These are phyloP conservation scores for Argentina anserina DNA, from an alignment of 306 rosid genomes.

Conservation along the genomic window DNA sequence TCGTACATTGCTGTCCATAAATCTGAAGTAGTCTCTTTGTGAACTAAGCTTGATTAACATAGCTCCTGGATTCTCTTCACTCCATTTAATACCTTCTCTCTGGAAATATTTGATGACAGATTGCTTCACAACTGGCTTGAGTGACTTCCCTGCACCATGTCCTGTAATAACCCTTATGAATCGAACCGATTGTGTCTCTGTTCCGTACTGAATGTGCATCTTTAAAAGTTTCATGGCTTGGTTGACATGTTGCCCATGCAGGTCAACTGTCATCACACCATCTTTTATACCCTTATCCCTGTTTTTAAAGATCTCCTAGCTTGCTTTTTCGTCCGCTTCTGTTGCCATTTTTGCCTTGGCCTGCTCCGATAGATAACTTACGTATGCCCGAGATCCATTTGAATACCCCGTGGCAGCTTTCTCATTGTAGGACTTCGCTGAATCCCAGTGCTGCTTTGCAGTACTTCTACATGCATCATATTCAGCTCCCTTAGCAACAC, in stretches of 20 bases:
- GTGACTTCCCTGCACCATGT: constrained; percentile 77
- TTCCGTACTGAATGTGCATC: constrained; percentile 64
- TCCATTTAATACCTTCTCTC: constrained; percentile 60
- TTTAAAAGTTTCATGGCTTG: constrained; percentile 78
- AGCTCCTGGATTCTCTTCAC: constrained; percentile 74
- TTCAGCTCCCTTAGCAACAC: constrained; percentile 57
- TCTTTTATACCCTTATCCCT: constrained; percentile 55
- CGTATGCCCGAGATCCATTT: constrained; percentile 55
- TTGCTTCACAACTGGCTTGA: constrained; percentile 80
- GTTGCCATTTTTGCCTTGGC: constrained; percentile 68
- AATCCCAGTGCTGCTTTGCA: constrained; percentile 61
- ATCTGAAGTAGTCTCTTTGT: constrained; percentile 43
- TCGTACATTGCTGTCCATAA: constrained; percentile 33
- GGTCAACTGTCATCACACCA: constrained; percentile 68
- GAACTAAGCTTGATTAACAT: constrained; percentile 60
- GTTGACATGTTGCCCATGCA: constrained; percentile 92
- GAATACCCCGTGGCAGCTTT: constrained; percentile 62
- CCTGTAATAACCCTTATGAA: constrained; percentile 84
- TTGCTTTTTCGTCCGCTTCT: constrained; percentile 72
- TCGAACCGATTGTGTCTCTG: constrained; percentile 66
- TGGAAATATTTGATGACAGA: constrained; percentile 52
- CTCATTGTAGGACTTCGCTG: constrained; percentile 56
- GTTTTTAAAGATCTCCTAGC: constrained; percentile 86
- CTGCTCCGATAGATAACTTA: constrained; percentile 83
- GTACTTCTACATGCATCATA: constrained; percentile 53